A percentile compares a stretch with the other conserved stretches of the same genome.
phyloP scores from a whole-genome alignment of 306 rosid species.

The Macrotyloma uniflorum region DNA sequence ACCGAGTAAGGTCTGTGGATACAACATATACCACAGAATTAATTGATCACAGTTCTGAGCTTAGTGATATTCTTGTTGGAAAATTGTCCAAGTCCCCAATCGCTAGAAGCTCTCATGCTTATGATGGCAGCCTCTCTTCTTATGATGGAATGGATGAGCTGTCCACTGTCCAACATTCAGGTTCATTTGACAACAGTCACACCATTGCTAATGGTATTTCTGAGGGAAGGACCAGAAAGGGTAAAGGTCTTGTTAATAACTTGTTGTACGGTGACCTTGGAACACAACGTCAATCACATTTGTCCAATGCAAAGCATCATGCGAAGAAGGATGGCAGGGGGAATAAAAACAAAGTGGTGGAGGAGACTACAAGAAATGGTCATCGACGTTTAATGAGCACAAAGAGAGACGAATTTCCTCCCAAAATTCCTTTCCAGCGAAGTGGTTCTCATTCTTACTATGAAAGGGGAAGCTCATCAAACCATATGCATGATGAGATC shows the following conservation, averaged over 20 bases:
- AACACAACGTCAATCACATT: slow-evolving; percentile 42
- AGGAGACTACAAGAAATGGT: slow-evolving; percentile 50
- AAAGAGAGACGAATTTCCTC: slow-evolving; percentile 50
- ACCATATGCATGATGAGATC: slow-evolving; percentile 49
- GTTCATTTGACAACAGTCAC: slow-evolving; percentile 37
- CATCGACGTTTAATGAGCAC: slow-evolving; percentile 44
- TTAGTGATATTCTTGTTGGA: slow-evolving; percentile 34
- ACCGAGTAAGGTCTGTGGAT: slow-evolving; percentile 39
- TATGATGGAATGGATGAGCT: slow-evolving; percentile 58
- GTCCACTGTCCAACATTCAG: slow-evolving; percentile 33
- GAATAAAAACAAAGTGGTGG: slow-evolving; percentile 48
- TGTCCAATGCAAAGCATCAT: slow-evolving; percentile 46
- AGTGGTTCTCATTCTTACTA: slow-evolving; percentile 44
- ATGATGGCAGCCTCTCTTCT: slow-evolving; percentile 66
- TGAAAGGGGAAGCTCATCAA: slow-evolving; percentile 48
- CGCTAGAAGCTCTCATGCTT: slow-evolving; percentile 49
- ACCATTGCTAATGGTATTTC: slow-evolving; percentile 32
- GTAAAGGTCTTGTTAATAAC: slow-evolving; percentile 42
- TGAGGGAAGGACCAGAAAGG: slow-evolving; percentile 55
- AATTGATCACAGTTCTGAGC: slow-evolving; percentile 49
- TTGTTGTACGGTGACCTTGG: slow-evolving; percentile 35
- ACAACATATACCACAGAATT: slow-evolving; percentile 37
- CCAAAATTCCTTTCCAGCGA: slow-evolving; percentile 47
- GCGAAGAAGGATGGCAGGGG: slow-evolving; percentile 40
- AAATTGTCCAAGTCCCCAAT: slow-evolving; percentile 51